Evolutionary conservation across 805 yeast species (phyloP).

Genomic region (Saturnispora galanensis): DNA sequence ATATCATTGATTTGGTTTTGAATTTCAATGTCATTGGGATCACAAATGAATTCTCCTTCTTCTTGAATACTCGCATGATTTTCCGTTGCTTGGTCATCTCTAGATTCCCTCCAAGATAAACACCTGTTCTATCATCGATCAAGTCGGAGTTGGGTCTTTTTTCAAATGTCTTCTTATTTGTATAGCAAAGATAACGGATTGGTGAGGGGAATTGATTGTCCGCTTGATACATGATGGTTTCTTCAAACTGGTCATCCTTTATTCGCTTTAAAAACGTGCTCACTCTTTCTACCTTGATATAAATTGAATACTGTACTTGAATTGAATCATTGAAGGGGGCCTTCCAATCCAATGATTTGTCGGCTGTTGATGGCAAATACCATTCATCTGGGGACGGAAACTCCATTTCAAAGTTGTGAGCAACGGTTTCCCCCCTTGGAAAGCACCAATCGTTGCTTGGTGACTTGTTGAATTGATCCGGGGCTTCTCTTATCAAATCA

Average conservation of each 20-base stretch:
- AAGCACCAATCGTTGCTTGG: not conserved
- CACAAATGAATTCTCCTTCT: not conserved
- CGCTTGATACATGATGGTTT: not conserved
- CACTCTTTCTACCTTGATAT: not conserved
- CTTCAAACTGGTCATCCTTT: not conserved
- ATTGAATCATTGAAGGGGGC: not conserved
- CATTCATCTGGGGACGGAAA: conserved; percentile 4
- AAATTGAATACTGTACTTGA: not conserved
- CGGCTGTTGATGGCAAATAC: conserved; percentile 1
- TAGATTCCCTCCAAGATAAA: not conserved
- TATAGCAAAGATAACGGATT: not conserved
- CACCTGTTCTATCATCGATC: not conserved
- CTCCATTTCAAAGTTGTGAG: not conserved
- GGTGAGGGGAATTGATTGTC: not conserved
- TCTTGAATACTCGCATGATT: not conserved
- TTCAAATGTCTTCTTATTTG: not conserved
- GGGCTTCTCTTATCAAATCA: no score
- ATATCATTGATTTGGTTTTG: not conserved
- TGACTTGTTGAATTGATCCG: not conserved
- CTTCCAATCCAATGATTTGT: no score
- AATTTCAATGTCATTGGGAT: not conserved
- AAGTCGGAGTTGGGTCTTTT: not conserved
- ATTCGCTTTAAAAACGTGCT: not conserved
- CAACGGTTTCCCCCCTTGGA: not conserved
- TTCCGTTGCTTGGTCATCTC: not conserved